Percentiles rank a stretch among this genome's conserved stretches.
Conservation (phyloP, 441 rosid genomes). For the Gossypium gossypioides region DNA sequence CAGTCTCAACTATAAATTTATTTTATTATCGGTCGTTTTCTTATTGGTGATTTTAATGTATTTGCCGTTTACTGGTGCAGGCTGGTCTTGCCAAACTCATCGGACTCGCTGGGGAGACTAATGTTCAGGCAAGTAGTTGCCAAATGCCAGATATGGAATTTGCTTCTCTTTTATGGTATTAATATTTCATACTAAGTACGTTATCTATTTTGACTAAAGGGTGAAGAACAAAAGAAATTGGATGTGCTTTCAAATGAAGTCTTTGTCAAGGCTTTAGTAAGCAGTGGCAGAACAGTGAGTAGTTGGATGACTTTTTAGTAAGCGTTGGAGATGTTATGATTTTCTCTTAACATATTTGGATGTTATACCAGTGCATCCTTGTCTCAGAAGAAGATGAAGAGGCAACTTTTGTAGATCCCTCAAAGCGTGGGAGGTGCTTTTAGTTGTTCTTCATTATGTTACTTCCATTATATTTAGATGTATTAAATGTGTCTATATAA, state of each 20-base stretch:
- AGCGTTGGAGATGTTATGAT: background rate
- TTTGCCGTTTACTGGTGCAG: slow-evolving; percentile 28
- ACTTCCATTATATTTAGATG: background rate
- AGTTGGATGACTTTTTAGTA: background rate
- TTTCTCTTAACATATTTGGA: slow-evolving; percentile 8
- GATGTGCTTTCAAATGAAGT: slow-evolving; percentile 28
- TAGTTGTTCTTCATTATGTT: background rate
- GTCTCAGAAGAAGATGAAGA: slow-evolving; percentile 97
- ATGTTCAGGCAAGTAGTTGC: slow-evolving; percentile 55
- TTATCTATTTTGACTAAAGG: slow-evolving; percentile 32
- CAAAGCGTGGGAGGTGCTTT: slow-evolving; percentile 68
- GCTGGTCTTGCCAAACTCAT: slow-evolving; percentile 91
- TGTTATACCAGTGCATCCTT: slow-evolving; percentile 63
- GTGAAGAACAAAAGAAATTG: slow-evolving; percentile 94
- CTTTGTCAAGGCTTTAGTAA: slow-evolving; percentile 80
- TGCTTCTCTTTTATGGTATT: background rate
- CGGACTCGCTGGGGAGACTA: slow-evolving; percentile 96
- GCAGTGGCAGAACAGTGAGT: slow-evolving; percentile 96
- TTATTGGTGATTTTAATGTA: background rate
- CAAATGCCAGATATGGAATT: background rate
- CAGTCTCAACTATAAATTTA: background rate
- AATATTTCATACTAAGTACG: background rate
- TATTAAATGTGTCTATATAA: background rate
- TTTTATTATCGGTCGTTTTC: background rate
- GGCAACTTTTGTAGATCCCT: slow-evolving; percentile 69